phyloP scores from a whole-genome alignment of 371 early-diverging fungal genomes.

The Choanephora cucurbitarum region DNA sequence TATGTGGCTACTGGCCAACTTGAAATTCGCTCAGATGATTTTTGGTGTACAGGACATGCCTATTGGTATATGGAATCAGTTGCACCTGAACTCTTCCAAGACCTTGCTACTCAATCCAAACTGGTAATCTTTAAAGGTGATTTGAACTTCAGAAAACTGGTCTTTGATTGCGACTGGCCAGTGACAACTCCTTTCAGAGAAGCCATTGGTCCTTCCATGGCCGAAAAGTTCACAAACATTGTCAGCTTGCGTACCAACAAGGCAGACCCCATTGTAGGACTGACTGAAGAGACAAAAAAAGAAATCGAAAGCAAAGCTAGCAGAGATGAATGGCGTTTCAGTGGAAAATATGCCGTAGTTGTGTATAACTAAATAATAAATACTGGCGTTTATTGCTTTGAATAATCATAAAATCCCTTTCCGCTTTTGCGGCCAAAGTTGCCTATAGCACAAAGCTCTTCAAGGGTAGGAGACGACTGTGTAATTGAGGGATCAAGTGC shows the following conservation, averaged over 20 bases:
- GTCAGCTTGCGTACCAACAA: slow-evolving; percentile 86
- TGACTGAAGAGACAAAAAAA: slow-evolving; percentile 63
- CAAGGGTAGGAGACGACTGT: slow-evolving; percentile 65
- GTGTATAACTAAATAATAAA: slow-evolving; percentile 32
- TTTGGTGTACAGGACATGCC: slow-evolving; percentile 85
- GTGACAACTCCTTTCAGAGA: slow-evolving; percentile 76
- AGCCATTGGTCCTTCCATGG: slow-evolving; percentile 77
- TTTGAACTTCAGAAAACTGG: slow-evolving; percentile 92
- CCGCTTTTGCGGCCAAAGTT: slow-evolving; percentile 90
- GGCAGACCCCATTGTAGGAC: slow-evolving; percentile 83
- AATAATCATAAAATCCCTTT: slow-evolving; percentile 87
- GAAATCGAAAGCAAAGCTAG: slow-evolving; percentile 50
- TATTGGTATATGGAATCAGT: slow-evolving; percentile 71
- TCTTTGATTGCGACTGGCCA: slow-evolving; percentile 87
- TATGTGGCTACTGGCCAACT: slow-evolving; percentile 65
- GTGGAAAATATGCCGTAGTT: slow-evolving; percentile 85
- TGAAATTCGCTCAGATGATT: slow-evolving; percentile 66
- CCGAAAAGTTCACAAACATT: slow-evolving; percentile 58
- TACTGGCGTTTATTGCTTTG: slow-evolving; percentile 14
- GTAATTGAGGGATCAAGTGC: slow-evolving; percentile 73
- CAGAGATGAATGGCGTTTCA: slow-evolving; percentile 58
- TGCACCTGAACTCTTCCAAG: slow-evolving; percentile 65
- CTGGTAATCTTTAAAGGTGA: slow-evolving; percentile 94
- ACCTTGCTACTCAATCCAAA: slow-evolving; percentile 54
- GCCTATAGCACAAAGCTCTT: slow-evolving; percentile 77